These are phyloP conservation scores for Pulicaria dysenterica DNA, from an alignment of 129 eudicot genomes.

Conservation along the genomic window DNA sequence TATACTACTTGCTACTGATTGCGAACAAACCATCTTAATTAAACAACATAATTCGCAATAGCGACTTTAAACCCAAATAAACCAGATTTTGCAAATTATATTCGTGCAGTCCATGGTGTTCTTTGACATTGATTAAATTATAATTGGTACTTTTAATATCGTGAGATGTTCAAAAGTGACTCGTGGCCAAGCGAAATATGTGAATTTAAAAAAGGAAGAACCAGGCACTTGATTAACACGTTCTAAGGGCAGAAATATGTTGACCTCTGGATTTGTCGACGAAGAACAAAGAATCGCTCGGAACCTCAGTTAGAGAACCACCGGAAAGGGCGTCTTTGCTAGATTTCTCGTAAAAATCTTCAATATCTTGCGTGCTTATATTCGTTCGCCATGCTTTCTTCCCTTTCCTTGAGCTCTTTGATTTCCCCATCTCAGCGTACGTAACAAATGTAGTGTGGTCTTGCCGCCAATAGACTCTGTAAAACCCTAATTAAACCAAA, in stretches of 20 bases:
- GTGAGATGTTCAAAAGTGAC: not conserved
- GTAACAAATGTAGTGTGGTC: not conserved
- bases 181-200: not conserved
- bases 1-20: not conserved
- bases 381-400: conserved; percentile 89
- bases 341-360: conserved; percentile 71
- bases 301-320: conserved; percentile 63
- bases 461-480: conserved; percentile 25
- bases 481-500: conserved; percentile 24
- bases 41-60: not conserved
- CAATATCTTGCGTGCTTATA: conserved; percentile 78
- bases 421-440: conserved; percentile 49
- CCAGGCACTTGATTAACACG: not conserved
- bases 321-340: conserved; percentile 90
- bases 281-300: conserved; percentile 67
- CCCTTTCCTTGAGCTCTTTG: conserved; percentile 78
- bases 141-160: not conserved
- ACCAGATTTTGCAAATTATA: not conserved
- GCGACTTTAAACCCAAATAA: not conserved
- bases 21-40: not conserved
- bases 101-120: not conserved
- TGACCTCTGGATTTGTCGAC: conserved; percentile 86
- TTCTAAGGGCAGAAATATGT: not conserved
- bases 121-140: not conserved
- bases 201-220: not conserved